Base-by-base conservation (phyloP, 305 asterid genomes). In the Coffea humblotiana region DNA sequence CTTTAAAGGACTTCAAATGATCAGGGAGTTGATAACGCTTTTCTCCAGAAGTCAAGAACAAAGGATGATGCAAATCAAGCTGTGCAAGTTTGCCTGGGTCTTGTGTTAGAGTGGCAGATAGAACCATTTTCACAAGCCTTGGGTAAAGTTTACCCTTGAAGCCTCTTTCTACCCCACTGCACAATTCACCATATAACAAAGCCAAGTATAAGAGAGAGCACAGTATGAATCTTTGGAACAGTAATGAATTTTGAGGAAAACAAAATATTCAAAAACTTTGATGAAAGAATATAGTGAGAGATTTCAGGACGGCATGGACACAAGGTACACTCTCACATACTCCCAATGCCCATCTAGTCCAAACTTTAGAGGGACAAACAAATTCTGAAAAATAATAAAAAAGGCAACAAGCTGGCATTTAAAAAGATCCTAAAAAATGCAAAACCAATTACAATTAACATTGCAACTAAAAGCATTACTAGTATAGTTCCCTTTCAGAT, bases 51-150 rank as follows among this genome's bases (percentile, higher is more conserved):
- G 92, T 93, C 86, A 95, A 83, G 86, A 93, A 88, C 90, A 95
- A 83, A 54, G 99, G 99, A 83, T 91, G 95, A 85, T 92, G 97
- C 81, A 95, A 89, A 83, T 89, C 91, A 80, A 95, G 99, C 88
- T 90, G 95, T 2, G 92, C 91, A 65, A 95, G 95, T 89, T 95
- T 93, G 85, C 98, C 90, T 16, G 99, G 99, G 84, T 92, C 98
- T 82, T 89, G 98, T 32, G 99, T 95, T 85, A 93, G 85, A 81
- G 99, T 95, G 77, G 98, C 99, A 60, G 99, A 95, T 78, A 92
- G 87, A 82, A 92, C 90, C 94, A 95, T 90, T 92, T 93, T 95
- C 81, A 80, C 86, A 63, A 93, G 94, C 88, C 98, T 91, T 75
- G 98, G 98, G 75, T 79, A 84, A 25, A 91, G 87, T 85, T 86